phyloP scores from a whole-genome alignment of 371 early-diverging fungal genomes.

The Blastocladiella emersonii region DNA sequence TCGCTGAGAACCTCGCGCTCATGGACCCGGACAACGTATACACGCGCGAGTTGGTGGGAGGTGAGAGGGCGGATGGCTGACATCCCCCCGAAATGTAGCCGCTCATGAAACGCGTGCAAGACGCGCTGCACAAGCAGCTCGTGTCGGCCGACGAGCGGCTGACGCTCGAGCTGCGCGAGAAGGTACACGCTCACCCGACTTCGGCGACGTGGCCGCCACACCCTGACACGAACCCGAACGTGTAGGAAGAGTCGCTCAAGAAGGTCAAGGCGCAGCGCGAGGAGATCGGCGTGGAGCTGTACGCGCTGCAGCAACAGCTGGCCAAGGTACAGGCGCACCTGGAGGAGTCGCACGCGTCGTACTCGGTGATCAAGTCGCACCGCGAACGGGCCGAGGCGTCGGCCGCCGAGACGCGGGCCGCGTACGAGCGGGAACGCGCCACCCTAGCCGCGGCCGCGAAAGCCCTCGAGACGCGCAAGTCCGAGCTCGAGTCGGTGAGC shows the following conservation, averaged over 20 bases:
- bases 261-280: constrained; percentile 24
- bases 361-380: constrained; percentile 20
- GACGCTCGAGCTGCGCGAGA: constrained; percentile 27
- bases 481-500: constrained; percentile 31
- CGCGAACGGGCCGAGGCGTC: constrained; percentile 27
- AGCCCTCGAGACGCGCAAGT: constrained; percentile 27
- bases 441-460: constrained; percentile 14
- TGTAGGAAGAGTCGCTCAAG: constrained; percentile 26
- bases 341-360: constrained; percentile 27
- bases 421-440: constrained; percentile 25
- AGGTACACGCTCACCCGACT: constrained; percentile 8
- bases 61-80: too few relatives aligned
- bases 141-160: constrained; percentile 19
- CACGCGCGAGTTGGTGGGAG: not conserved
- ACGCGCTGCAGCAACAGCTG: constrained; percentile 34
- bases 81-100: constrained; percentile 16
- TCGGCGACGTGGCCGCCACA: too few relatives aligned
- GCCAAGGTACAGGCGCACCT: constrained; percentile 28
- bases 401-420: constrained; percentile 14
- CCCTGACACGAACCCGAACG: too few relatives aligned
- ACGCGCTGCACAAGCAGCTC: constrained; percentile 28
- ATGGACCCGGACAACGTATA: constrained; percentile 28
- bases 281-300: constrained; percentile 37
- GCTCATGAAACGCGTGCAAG: constrained; percentile 35
- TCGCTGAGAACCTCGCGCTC: constrained; percentile 13